Conservation (phyloP, 2,329 filamentous ascomycete genomes). For the Camptophora hylomeconis region DNA sequence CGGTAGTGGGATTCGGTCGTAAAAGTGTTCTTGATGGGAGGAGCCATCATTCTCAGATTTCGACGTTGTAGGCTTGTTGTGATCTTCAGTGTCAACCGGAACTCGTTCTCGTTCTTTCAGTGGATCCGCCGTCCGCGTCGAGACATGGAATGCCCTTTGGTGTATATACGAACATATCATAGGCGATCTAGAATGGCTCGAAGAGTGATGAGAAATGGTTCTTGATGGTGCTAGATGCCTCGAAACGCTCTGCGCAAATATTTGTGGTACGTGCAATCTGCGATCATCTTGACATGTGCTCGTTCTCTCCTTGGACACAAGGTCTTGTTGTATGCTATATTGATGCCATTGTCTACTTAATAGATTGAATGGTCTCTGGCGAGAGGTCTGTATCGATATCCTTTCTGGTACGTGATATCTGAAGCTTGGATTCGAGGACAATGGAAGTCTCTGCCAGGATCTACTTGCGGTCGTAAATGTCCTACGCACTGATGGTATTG, state of each 20-base stretch:
- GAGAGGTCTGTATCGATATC: slow-evolving; percentile 8
- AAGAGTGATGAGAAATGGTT: background rate
- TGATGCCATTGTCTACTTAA: background rate
- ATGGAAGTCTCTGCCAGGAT: too few species aligned
- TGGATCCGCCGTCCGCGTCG: slow-evolving; percentile 6
- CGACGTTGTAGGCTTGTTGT: slow-evolving; percentile 9
- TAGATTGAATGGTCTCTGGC: background rate
- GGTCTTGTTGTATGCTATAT: background rate
- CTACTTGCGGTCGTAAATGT: too few species aligned
- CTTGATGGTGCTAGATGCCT: background rate
- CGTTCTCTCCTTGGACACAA: background rate
- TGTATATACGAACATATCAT: background rate
- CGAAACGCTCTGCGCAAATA: background rate
- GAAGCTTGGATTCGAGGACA: slow-evolving; percentile 8
- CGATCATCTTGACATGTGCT: background rate
- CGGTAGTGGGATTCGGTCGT: slow-evolving; percentile 56
- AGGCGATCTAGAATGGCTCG: background rate
- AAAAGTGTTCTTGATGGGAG: slow-evolving; percentile 30
- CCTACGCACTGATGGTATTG: too few species aligned
- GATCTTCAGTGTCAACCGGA: slow-evolving; percentile 13
- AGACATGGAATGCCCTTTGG: slow-evolving; percentile 1
- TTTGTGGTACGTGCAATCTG: background rate
- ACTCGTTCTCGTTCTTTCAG: slow-evolving; percentile 24
- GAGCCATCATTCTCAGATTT: slow-evolving; percentile 11
- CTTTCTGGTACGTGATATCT: slow-evolving; percentile 16